A percentile compares a stretch with the other conserved stretches of the same genome.
Conservation (phyloP, 768 basidiomycete genomes). For the Leccinum subtestaceum region DNA sequence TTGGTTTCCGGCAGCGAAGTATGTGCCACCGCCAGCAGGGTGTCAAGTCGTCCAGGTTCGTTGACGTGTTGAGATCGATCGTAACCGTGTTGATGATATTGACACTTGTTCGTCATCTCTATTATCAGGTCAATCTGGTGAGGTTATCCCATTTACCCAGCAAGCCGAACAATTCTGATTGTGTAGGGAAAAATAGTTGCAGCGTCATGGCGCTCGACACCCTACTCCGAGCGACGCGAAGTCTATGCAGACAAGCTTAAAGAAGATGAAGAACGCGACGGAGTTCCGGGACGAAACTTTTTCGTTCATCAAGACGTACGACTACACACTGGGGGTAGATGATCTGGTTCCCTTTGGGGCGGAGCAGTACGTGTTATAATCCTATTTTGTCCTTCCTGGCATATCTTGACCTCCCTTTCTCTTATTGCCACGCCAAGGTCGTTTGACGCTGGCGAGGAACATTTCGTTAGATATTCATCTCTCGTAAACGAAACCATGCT, state of each 20-base stretch:
- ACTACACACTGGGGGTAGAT: slow-evolving; percentile 53
- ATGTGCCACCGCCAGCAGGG: background rate
- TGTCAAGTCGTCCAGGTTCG: background rate
- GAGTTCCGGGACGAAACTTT: slow-evolving; percentile 44
- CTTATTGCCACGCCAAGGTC: slow-evolving; percentile 31
- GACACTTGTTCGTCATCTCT: background rate
- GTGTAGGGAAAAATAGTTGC: background rate
- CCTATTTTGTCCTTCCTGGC: slow-evolving; percentile 44
- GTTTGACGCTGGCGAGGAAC: slow-evolving; percentile 46
- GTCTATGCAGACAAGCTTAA: slow-evolving; percentile 46
- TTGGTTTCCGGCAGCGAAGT: background rate
- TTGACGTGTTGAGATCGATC: background rate
- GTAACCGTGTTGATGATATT: background rate
- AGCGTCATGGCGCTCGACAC: background rate
- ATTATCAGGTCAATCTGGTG: background rate
- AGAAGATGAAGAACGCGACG: slow-evolving; percentile 49
- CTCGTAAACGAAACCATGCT: slow-evolving; percentile 42
- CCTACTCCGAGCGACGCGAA: slow-evolving; percentile 17
- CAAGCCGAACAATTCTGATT: background rate
- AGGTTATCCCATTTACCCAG: background rate
- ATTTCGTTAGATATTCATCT: slow-evolving; percentile 49
- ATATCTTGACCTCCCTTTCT: slow-evolving; percentile 22
- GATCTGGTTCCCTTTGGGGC: slow-evolving; percentile 67
- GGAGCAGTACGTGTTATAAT: slow-evolving; percentile 49
- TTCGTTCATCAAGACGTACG: slow-evolving; percentile 52